Percentiles rank a stretch among this genome's conserved stretches.
Conservation (phyloP, 2,329 filamentous ascomycete species). For the Cadophora luteo-olivacea region DNA sequence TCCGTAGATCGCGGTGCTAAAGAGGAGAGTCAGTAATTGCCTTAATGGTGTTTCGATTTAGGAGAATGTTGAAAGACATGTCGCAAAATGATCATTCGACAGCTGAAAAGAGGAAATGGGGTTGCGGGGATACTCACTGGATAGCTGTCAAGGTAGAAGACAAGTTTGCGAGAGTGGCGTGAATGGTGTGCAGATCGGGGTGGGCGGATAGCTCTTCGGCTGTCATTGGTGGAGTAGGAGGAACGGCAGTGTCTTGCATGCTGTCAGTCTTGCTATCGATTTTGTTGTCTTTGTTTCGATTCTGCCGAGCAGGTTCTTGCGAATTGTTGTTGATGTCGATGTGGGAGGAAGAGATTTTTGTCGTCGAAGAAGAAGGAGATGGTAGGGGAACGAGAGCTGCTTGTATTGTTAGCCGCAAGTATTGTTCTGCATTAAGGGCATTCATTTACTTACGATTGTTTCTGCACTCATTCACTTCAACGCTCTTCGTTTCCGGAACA, state of each 20-base stretch:
- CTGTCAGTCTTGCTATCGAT: too few species aligned
- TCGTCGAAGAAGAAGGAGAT: background rate
- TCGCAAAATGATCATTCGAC: too few species aligned
- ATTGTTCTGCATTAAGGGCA: background rate
- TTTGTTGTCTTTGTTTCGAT: background rate
- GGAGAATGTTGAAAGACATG: too few species aligned
- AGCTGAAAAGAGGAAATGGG: too few species aligned
- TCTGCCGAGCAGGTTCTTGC: background rate
- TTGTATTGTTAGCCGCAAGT: constrained; percentile 2
- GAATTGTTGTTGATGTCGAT: background rate
- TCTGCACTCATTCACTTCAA: background rate
- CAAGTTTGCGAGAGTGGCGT: background rate
- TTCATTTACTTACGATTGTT: background rate
- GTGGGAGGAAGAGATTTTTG: too few species aligned
- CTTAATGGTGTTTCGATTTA: too few species aligned
- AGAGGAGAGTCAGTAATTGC: too few species aligned
- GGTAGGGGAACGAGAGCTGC: background rate
- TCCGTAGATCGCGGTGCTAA: background rate
- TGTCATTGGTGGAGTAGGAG: constrained; percentile 13
- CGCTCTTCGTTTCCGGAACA: background rate
- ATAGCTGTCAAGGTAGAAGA: background rate
- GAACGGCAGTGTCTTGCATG: background rate
- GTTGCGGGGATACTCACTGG: too few species aligned
- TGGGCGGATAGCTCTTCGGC: background rate
- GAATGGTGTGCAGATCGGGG: background rate